phyloP scores from a whole-genome alignment of 768 basidiomycete genomes.

The Sarcomyxa edulis region DNA sequence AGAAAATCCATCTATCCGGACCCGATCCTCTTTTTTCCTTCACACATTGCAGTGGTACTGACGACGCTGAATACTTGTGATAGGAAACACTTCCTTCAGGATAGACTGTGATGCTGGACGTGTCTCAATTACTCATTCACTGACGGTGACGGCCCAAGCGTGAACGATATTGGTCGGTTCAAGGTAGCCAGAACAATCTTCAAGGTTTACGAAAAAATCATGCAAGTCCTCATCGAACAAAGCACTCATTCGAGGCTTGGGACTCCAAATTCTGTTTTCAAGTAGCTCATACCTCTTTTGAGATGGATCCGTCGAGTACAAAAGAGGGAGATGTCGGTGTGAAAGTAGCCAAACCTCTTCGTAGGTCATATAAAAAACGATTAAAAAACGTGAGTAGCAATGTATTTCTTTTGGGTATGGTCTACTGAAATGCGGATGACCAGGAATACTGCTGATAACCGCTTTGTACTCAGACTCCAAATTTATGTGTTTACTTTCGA shows the following conservation, averaged over 20 bases:
- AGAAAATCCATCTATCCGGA: too few relatives aligned
- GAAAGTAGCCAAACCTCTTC: constrained; percentile 29
- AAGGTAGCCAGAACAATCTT: constrained; percentile 76
- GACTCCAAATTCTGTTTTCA: constrained; percentile 64
- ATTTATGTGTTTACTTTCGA: too few relatives aligned
- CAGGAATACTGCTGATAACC: too few relatives aligned
- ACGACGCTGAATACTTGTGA: neutral
- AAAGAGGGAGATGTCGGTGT: constrained; percentile 47
- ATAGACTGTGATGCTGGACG: constrained; percentile 73
- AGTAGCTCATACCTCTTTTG: constrained; percentile 62
- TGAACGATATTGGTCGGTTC: constrained; percentile 70
- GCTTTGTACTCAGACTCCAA: too few relatives aligned
- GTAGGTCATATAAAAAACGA: too few relatives aligned
- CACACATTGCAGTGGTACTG: neutral
- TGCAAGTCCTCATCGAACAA: constrained; percentile 44
- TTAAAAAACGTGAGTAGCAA: too few relatives aligned
- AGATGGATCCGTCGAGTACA: constrained; percentile 52
- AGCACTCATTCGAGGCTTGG: constrained; percentile 65
- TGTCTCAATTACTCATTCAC: constrained; percentile 41
- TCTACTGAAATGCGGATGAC: too few relatives aligned
- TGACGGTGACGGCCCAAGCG: constrained; percentile 62
- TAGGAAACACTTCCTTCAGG: constrained; percentile 79
- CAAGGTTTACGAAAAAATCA: constrained; percentile 63
- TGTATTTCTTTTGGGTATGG: too few relatives aligned
- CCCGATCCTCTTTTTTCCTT: neutral